These are phyloP conservation scores for Nicotiana benthamiana DNA, from an alignment of 257 asterid genomes.

Conservation along the genomic window DNA sequence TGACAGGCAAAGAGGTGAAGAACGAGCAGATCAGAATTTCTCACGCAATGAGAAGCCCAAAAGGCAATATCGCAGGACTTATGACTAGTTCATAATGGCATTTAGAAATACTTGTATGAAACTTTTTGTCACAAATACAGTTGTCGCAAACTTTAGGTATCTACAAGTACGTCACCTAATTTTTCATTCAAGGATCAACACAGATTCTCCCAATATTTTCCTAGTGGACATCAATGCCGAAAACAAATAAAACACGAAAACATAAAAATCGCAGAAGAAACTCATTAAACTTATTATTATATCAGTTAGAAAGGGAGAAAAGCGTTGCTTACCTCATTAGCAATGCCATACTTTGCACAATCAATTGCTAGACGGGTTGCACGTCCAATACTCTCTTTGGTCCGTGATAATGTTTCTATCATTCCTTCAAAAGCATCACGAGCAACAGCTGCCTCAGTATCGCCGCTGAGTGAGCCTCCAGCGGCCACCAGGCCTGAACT, in stretches of 20 bases:
- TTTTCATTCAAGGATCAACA: not conserved
- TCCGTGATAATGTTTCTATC: slow-evolving; percentile 97
- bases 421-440: slow-evolving; percentile 99
- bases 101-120: not conserved
- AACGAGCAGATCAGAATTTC: not conserved
- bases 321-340: slow-evolving; percentile 64
- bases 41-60: not conserved
- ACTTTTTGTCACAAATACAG: not conserved
- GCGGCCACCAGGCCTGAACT: slow-evolving; percentile 57
- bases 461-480: slow-evolving; percentile 82
- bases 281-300: not conserved
- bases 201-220: not conserved
- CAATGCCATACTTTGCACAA: slow-evolving; percentile 92
- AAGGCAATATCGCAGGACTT: not conserved
- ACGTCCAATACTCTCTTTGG: slow-evolving; percentile 97
- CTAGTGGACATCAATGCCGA: not conserved
- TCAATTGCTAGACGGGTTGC: slow-evolving; percentile 99
- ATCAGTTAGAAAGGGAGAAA: slow-evolving; percentile 2
- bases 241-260: not conserved
- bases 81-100: not conserved
- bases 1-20: not conserved
- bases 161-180: not conserved
- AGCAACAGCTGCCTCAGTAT: slow-evolving; percentile 96
- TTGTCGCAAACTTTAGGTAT: not conserved
- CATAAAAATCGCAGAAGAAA: not conserved